Evolutionary conservation across 805 yeast genomes (phyloP).

Genomic region (Starmerella lactis-condensi): DNA sequence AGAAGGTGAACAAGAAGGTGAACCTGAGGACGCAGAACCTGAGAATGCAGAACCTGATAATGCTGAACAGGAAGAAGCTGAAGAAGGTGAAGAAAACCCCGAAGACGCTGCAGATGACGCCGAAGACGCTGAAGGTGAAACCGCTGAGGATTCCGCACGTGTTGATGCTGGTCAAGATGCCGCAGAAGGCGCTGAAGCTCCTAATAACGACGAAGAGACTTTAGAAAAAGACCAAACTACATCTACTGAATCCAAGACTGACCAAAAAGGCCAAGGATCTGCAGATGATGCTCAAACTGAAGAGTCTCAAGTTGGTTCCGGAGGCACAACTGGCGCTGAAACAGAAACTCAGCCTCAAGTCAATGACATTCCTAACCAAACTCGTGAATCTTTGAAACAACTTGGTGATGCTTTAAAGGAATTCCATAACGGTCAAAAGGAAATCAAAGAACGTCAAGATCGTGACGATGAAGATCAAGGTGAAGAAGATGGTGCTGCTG

Average conservation of each 20-base stretch:
- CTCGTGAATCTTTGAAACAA: conserved; percentile 51
- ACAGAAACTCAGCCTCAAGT: too few relatives aligned
- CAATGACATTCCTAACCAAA: too few relatives aligned
- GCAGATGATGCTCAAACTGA: conserved; percentile 13
- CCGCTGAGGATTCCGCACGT: conserved; percentile 23
- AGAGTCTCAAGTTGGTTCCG: too few relatives aligned
- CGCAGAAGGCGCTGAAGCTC: conserved; percentile 38
- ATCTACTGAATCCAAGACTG: conserved; percentile 24
- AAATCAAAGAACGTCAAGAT: conserved; percentile 48
- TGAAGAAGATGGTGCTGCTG: conserved; percentile 22
- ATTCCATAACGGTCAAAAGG: conserved; percentile 77
- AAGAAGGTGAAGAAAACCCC: conserved; percentile 17
- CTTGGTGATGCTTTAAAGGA: conserved; percentile 84
- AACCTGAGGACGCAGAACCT: conserved; percentile 19
- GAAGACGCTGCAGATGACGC: conserved; percentile 21
- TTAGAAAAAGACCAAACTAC: conserved; percentile 36
- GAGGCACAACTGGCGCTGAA: too few relatives aligned
- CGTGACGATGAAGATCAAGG: conserved; percentile 20
- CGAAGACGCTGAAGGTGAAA: conserved; percentile 18
- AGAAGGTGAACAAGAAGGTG: conserved; percentile 19
- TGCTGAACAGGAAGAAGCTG: conserved; percentile 19
- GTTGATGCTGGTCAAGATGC: conserved; percentile 23
- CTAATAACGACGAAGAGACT: conserved; percentile 19
- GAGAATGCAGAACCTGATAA: conserved; percentile 16
- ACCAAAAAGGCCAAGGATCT: neutral